Evolutionary conservation across 805 yeast species (phyloP), one percentile per base, ranked within the genome.

Genomic region (Yarrowia sp.): DNA sequence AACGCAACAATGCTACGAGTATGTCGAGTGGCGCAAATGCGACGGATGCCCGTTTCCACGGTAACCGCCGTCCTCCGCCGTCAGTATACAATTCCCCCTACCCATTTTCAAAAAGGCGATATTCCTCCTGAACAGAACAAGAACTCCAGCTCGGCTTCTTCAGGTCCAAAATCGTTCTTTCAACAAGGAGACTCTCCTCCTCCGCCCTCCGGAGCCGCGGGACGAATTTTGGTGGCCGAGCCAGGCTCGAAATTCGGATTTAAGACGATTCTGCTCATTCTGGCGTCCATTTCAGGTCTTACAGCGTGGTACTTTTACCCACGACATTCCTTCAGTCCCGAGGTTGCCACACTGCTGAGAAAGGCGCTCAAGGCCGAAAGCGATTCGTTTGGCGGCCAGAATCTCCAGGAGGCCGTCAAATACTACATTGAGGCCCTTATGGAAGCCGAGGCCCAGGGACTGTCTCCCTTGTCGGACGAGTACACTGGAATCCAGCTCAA

Each of bases 401-500:
- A 89, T 72, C 88, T 83, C 75, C 79, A 82, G 62, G 78, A 83
- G 67, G 96, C 98, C 0, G 77, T 91, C 66, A 81, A 82, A 66
- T 80, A 82, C 69, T 93, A 92, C 75, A 81, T 90, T 48, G 87
- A 87, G 68, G 96, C 96, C 0, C 76, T 92, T 28, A 80, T 84
- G 30, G 81, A 83, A 67, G 87, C 91, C 41, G 81, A 85, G 38
- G 77, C 80, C 28, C 75, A 84, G 51, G 80, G 80, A 0, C 73
- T 90, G 76, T 82, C 84, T 67, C 82, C 81, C 11, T 70, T 88
- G 33, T 80, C 85, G 65, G 95, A 90, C 71, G 93, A 89, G 71
- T 92, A 89, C 74, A 92, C 98, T 0, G 97, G 98, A 0, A 84
- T 93, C 62, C 96, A 92, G 71, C 79, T 93, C 73, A 90, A 92